Conservation (phyloP, 202 grass and related monocot species). For the Bolboschoenoplectus hybrid region DNA sequence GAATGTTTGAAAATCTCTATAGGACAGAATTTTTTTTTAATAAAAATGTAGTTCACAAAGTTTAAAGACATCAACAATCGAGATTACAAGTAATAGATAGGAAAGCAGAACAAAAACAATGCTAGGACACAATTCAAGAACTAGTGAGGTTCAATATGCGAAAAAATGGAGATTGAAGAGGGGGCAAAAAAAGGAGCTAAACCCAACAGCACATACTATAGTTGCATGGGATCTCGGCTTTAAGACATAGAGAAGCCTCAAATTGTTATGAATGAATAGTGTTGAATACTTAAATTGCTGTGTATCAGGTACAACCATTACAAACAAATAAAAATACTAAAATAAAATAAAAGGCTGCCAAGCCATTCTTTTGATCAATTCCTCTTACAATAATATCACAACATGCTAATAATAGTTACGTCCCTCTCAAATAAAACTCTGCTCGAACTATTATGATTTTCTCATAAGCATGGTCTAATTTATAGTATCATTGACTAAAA, state of each 20-base stretch:
- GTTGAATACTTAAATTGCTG: background rate
- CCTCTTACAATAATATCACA: background rate
- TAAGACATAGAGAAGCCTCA: background rate
- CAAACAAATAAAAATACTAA: background rate
- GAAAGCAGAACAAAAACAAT: background rate
- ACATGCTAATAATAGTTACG: background rate
- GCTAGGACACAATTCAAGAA: background rate
- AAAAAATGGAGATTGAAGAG: background rate
- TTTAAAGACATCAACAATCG: background rate
- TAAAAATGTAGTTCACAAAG: background rate
- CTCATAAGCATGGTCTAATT: background rate
- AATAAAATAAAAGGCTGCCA: background rate
- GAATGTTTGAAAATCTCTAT: background rate
- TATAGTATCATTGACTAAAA: background rate
- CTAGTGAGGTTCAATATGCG: background rate
- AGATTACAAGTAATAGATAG: background rate
- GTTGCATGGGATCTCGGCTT: background rate
- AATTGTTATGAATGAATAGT: background rate
- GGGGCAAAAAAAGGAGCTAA: background rate
- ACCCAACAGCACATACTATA: background rate
- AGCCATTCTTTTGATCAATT: constrained; percentile 26
- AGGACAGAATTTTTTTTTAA: background rate
- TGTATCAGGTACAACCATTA: background rate
- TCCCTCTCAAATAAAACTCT: background rate
- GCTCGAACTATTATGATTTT: background rate